phyloP scores from a whole-genome alignment of 306 rosid genomes.

The Begonia fuchsioides region DNA sequence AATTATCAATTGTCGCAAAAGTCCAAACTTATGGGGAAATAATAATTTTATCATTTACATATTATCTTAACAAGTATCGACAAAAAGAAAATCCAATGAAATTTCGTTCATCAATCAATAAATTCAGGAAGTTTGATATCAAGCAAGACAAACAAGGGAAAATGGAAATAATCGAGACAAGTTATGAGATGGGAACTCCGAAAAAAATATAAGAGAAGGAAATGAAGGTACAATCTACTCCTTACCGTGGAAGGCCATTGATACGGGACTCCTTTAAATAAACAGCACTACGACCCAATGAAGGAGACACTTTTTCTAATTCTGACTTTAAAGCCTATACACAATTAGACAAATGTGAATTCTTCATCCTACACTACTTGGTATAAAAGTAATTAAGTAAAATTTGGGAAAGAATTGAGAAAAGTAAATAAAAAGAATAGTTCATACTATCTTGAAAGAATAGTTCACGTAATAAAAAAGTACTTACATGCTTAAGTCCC shows the following conservation, averaged over 20 bases:
- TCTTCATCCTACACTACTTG: too few relatives aligned
- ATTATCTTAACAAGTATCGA: too few relatives aligned
- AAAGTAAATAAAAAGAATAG: too few relatives aligned
- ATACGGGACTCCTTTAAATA: constrained; percentile 82
- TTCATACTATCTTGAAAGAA: neutral
- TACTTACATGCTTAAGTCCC: constrained; percentile 92
- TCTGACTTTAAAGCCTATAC: constrained; percentile 94
- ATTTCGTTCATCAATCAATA: too few relatives aligned
- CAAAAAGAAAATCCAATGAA: too few relatives aligned
- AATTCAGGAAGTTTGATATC: neutral
- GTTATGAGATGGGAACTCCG: neutral
- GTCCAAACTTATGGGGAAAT: too few relatives aligned
- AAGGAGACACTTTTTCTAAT: constrained; percentile 81
- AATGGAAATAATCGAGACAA: constrained; percentile 6
- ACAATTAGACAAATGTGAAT: constrained; percentile 10
- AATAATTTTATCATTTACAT: too few relatives aligned
- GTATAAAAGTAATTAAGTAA: too few relatives aligned
- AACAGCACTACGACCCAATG: constrained; percentile 81
- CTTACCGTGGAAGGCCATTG: constrained; percentile 81
- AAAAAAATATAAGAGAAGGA: constrained; percentile 6
- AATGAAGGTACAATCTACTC: neutral
- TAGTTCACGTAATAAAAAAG: neutral
- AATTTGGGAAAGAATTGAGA: neutral
- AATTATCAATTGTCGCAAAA: too few relatives aligned
- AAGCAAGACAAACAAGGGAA: constrained; percentile 5